phyloP scores from a whole-genome alignment of 495 filamentous ascomycete species.

The Daldinia vernicosa region DNA sequence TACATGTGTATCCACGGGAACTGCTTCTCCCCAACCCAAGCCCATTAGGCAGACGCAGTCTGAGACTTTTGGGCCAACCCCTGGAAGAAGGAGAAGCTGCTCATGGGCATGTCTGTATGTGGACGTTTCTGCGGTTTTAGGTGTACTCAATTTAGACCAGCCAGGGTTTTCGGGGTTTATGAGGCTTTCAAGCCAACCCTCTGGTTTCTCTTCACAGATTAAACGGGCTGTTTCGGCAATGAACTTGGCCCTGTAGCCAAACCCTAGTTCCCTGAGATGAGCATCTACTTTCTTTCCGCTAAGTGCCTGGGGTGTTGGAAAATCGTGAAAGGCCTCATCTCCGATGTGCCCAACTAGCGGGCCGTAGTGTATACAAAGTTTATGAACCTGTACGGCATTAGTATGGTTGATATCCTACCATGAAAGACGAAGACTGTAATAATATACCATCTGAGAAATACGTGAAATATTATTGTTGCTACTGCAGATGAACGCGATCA shows the following conservation, averaged over 20 bases:
- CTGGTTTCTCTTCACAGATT: slow-evolving; percentile 68
- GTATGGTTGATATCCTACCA: not conserved
- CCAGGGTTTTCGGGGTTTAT: slow-evolving; percentile 78
- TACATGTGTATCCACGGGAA: slow-evolving; percentile 97
- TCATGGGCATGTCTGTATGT: slow-evolving; percentile 83
- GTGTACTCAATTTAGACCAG: slow-evolving; percentile 35
- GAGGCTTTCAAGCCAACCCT: slow-evolving; percentile 79
- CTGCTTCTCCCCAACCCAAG: slow-evolving; percentile 93
- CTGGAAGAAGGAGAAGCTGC: slow-evolving; percentile 77
- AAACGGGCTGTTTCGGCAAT: slow-evolving; percentile 84
- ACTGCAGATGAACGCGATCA: slow-evolving; percentile 96
- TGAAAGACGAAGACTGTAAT: not conserved
- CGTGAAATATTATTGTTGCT: slow-evolving; percentile 98
- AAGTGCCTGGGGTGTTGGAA: slow-evolving; percentile 78
- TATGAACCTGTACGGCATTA: slow-evolving; percentile 67
- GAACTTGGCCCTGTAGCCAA: slow-evolving; percentile 94
- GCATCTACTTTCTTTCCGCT: slow-evolving; percentile 74
- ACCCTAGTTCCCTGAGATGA: slow-evolving; percentile 82
- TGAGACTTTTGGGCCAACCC: slow-evolving; percentile 95
- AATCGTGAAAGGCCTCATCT: slow-evolving; percentile 81
- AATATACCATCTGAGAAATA: slow-evolving; percentile 86
- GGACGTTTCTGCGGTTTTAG: slow-evolving; percentile 11
- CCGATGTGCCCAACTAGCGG: slow-evolving; percentile 75
- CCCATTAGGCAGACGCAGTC: slow-evolving; percentile 98
- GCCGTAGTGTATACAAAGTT: slow-evolving; percentile 88